Base-by-base conservation (phyloP, 2,329 filamentous ascomycete species). In the Calonectria ilicicola region DNA sequence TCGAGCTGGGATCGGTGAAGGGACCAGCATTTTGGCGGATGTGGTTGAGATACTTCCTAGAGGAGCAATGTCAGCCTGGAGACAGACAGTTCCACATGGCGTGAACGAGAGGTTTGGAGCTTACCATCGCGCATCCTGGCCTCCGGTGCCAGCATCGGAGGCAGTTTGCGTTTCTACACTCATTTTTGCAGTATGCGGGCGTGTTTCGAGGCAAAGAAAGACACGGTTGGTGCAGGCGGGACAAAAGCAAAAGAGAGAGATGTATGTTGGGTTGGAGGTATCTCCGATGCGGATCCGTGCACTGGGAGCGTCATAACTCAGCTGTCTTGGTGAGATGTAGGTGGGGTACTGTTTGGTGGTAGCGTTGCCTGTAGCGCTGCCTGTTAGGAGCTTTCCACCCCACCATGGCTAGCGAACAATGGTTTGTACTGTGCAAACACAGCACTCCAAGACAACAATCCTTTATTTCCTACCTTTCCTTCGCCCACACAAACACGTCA, bases 31-130 rank as follows among this genome's bases (percentile, higher is more conserved):
- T 93, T 71, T 89, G 92, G 69, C 98, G 90, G 76, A 98, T 92
- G 74, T 90, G 93, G 84, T 98, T 92, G 70, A 98, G 90, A 82
- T 98, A 93, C 83, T 91, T 92, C 95, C 95, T 97, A 75, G 67
- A 60, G 32, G 32, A 72, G 64, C 65, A 72, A 67, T 77, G 74
- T 67, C 58, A 78, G 70, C 69, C 67, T 66, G 67, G 70, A 44
- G 51, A 63, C 69, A 44, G 51, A 63, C 69, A 65, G 40, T 58
- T 65, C 15, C 60, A 35, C 42, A 14, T 60, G 23, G 58, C 42
- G 46, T 9, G 27, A 53, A 17, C 56, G 53, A 42, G 27, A 27
- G n/a, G 47, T 46, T 32, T 26, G 44, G 23, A 26, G 46, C 46
- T 73, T 74, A 85, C 84, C 82, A 86, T 83, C 84, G 81, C 72